Evolutionary conservation across 1,139 yeast genomes (phyloP), one percentile per base, ranked within the genome.

Genomic region (Ashbya aceris): DNA sequence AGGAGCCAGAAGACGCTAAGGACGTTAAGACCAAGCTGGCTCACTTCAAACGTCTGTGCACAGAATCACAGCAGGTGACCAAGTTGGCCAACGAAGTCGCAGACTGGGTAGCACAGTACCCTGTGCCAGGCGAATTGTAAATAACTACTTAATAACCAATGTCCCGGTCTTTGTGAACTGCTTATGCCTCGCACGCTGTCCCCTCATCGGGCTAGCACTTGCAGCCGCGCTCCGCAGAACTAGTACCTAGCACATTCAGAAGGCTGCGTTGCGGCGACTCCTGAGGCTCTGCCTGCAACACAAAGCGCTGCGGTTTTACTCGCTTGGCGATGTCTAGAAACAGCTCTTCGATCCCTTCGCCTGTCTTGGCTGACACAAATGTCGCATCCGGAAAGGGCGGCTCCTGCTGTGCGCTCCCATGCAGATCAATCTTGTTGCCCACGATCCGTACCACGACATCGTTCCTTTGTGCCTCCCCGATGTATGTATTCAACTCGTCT

Each of bases 341-440:
- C 35, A 86, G 75, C 26, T 83, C 84, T 41, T 74, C 74, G 29
- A 91, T 87, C 49, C 85, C 83, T 55, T 78, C 77, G 7, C 95
- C 91, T 1, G 93, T 77, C 65, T 87, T 89, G 7, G 98, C 99
- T 56, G 95, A 83, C 3, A 95, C 91, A 40, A 86, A 62, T 38
- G 86, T 69, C 1, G 83, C 83, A 46, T 81, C 80, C 54, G 83
- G 93, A 39, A 63, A 63, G 2, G 81, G 79, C 27, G 55, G 60
- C 23, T 67, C 67, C n/a, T 39, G 20, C 13, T 40, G 44, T 11
- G 30, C 37, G 2, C 66, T 68, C 9, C 39, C 38, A 6, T 57
- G 61, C 51, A 89, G 66, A 67, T 89, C 97, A 1, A 75, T 58
- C 60, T 86, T 86, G 57, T 82, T 82, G 4, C 86, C 96, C 4